Evolutionary conservation across 1,284 basidiomycete genomes (phyloP).

Genomic region (Peniophora sp.): DNA sequence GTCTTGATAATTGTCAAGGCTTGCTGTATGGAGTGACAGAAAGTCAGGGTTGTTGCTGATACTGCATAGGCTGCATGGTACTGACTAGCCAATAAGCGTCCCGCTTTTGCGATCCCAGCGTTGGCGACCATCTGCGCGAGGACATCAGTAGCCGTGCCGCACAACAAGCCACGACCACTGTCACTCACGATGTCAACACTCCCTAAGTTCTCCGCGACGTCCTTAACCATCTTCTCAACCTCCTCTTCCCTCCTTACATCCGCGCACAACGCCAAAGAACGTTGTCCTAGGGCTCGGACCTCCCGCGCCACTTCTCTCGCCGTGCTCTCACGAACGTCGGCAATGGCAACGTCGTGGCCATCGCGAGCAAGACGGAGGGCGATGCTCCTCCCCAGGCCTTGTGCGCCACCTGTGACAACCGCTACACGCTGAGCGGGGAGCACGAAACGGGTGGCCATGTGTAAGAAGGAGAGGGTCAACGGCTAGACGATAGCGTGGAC

Average conservation of each 20-base stretch:
- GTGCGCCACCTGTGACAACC: constrained; percentile 17
- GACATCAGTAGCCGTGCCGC: too few relatives aligned
- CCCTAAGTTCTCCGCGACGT: constrained; percentile 19
- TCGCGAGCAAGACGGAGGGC: constrained; percentile 19
- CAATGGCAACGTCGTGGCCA: constrained; percentile 19
- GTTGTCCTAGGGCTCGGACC: constrained; percentile 12
- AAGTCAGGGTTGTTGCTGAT: neutral
- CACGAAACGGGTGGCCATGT: too few relatives aligned
- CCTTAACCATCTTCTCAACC: constrained; percentile 19
- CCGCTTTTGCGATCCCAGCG: constrained; percentile 15
- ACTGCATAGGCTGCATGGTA: neutral
- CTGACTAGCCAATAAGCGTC: constrained; percentile 15
- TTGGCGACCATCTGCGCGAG: constrained; percentile 23
- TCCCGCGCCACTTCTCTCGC: constrained; percentile 11
- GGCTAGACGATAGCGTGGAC: too few relatives aligned
- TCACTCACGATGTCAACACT: constrained; percentile 18
- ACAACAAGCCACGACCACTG: too few relatives aligned
- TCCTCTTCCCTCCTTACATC: constrained; percentile 24
- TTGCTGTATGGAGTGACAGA: neutral
- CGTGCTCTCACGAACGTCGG: constrained; percentile 15
- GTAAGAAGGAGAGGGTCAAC: too few relatives aligned
- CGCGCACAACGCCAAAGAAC: constrained; percentile 15
- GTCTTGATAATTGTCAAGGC: constrained; percentile 13
- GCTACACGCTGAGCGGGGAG: constrained; percentile 8
- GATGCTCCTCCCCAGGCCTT: constrained; percentile 20